Evolutionary conservation across 1,284 basidiomycete genomes (phyloP).

Genomic region (Agroathelia rolfsii): DNA sequence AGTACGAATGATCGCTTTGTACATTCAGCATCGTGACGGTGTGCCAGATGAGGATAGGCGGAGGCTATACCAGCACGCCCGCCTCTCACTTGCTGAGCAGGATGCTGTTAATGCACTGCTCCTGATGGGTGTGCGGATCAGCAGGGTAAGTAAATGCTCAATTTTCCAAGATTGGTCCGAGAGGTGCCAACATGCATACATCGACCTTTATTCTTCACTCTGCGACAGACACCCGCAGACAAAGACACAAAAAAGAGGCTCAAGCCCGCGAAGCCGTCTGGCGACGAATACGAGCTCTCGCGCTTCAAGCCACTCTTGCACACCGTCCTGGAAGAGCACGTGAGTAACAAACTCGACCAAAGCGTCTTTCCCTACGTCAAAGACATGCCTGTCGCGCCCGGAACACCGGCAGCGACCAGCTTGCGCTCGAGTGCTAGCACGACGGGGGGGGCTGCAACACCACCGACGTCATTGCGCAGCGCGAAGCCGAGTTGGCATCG

Average conservation of each 20-base stretch:
- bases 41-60: constrained; percentile 96
- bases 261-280: constrained; percentile 64
- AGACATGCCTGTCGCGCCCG: constrained; percentile 69
- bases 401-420: constrained; percentile 32
- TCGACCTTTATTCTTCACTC: too few relatives aligned
- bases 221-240: constrained; percentile 50
- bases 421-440: too few relatives aligned
- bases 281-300: constrained; percentile 90
- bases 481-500: constrained; percentile 82
- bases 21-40: constrained; percentile 92
- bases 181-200: too few relatives aligned
- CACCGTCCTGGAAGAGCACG: constrained; percentile 76
- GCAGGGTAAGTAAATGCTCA: constrained; percentile 48
- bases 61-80: constrained; percentile 93
- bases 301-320: constrained; percentile 85
- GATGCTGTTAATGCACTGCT: constrained; percentile 88
- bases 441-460: constrained; percentile 30
- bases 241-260: constrained; percentile 71
- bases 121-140: constrained; percentile 78
- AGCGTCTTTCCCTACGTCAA: constrained; percentile 84
- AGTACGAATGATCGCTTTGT: constrained; percentile 93
- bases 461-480: constrained; percentile 70
- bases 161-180: too few relatives aligned
- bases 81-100: constrained; percentile 82
- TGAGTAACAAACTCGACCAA: constrained; percentile 69